Evolutionary conservation across 805 yeast species (phyloP).

Genomic region (Lipomyces starkeyi): DNA sequence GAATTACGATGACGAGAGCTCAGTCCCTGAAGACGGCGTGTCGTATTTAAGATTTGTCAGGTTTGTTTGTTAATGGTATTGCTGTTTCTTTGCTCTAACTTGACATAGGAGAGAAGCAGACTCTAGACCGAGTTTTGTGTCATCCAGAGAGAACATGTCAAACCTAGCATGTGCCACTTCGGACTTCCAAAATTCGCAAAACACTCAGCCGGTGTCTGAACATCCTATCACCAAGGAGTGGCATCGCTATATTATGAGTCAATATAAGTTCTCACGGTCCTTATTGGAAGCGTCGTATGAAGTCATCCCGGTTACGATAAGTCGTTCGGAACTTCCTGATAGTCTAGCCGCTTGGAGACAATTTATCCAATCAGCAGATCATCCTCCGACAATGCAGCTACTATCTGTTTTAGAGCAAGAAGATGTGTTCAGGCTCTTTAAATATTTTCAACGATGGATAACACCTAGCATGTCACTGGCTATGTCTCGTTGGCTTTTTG

Average conservation of each 20-base stretch:
- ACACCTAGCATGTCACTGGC: conserved; percentile 44
- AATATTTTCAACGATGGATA: conserved; percentile 55
- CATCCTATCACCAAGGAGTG: conserved; percentile 17
- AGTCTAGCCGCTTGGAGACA: conserved; percentile 54
- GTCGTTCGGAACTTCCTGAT: conserved; percentile 45
- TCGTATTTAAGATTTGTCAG: conserved; percentile 29
- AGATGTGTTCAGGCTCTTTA: conserved; percentile 48
- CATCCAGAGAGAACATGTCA: neutral
- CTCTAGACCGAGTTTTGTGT: conserved; percentile 28
- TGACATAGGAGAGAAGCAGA: conserved; percentile 28
- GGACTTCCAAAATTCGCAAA: neutral
- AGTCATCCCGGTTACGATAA: conserved; percentile 15
- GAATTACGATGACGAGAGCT: conserved; percentile 26
- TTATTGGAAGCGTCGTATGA: conserved; percentile 15
- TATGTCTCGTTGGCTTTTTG: conserved; percentile 51
- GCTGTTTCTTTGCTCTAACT: neutral
- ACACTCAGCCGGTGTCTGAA: neutral
- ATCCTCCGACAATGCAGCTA: conserved; percentile 45
- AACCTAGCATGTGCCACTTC: neutral
- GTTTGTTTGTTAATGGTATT: neutral
- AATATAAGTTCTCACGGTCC: conserved; percentile 21
- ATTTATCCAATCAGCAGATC: conserved; percentile 46
- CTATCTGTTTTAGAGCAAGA: conserved; percentile 49
- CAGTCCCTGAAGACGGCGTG: conserved; percentile 29
- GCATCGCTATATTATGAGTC: conserved; percentile 27